Evolutionary conservation across 1,139 yeast species (phyloP).

Genomic region (Scheffersomyces illinoinensis): DNA sequence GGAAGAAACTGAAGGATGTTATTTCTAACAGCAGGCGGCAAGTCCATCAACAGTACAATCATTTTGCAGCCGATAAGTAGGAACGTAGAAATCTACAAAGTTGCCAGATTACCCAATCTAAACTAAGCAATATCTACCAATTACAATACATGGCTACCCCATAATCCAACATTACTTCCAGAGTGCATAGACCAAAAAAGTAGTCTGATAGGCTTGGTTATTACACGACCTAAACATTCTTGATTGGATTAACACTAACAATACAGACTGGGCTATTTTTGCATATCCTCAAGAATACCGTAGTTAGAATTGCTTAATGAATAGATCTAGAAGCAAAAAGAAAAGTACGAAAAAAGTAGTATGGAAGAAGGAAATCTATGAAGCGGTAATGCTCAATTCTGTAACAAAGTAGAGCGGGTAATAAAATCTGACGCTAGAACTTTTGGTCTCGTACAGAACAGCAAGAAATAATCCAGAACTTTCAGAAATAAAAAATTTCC

Average conservation of each 20-base stretch:
- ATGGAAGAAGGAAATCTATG: background rate
- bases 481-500: background rate
- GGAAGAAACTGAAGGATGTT: constrained; percentile 28
- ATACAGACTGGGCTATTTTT: background rate
- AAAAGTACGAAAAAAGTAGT: background rate
- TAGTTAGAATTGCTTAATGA: background rate
- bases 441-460: background rate
- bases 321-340: background rate
- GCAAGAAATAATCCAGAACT: background rate
- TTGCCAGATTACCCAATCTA: background rate
- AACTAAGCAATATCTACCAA: background rate
- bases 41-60: constrained; percentile 8
- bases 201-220: background rate
- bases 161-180: background rate
- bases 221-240: background rate
- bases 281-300: background rate
- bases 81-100: background rate
- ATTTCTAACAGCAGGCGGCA: constrained; percentile 17
- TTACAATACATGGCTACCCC: background rate
- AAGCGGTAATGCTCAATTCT: background rate
- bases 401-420: background rate
- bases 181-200: background rate
- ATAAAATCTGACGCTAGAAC: background rate
- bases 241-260: background rate
- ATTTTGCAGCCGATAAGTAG: background rate